A percentile compares a stretch with the other conserved stretches of the same genome.
These are phyloP conservation scores for Corymbia citriodora DNA, from an alignment of 441 rosid species.

Conservation along the genomic window DNA sequence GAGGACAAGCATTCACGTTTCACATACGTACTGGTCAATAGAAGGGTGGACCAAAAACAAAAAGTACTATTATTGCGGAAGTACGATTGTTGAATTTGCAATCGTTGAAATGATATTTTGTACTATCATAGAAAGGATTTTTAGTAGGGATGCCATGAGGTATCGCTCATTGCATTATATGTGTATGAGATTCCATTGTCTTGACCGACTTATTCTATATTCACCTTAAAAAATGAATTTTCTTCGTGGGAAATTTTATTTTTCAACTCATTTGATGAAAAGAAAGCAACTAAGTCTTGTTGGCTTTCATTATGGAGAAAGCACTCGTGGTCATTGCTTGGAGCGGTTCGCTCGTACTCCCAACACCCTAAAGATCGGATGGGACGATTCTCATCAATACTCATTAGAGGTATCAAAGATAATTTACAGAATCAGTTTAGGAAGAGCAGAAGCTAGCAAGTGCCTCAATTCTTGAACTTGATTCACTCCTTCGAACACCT, in stretches of 20 bases:
- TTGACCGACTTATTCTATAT: neutral
- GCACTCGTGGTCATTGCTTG: neutral
- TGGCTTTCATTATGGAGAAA: neutral
- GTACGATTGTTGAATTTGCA: neutral
- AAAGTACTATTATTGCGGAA: neutral
- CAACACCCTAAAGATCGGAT: neutral
- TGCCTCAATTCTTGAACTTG: neutral
- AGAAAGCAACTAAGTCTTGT: neutral
- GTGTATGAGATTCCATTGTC: neutral
- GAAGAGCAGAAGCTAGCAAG: neutral
- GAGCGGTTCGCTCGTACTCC: neutral
- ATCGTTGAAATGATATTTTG: neutral
- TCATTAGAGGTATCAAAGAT: neutral
- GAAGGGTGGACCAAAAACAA: neutral
- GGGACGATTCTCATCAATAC: neutral
- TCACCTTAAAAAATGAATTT: neutral
- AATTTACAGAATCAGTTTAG: neutral
- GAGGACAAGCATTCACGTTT: neutral
- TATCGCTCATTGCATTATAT: neutral
- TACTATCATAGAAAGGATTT: neutral
- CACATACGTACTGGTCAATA: neutral
- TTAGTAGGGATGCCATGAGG: neutral
- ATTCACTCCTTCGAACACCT: neutral
- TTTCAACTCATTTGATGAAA: neutral
- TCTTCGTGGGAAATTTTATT: neutral